Evolutionary conservation across 495 filamentous ascomycete genomes (phyloP).

Genomic region (Penicillium verhagenii): DNA sequence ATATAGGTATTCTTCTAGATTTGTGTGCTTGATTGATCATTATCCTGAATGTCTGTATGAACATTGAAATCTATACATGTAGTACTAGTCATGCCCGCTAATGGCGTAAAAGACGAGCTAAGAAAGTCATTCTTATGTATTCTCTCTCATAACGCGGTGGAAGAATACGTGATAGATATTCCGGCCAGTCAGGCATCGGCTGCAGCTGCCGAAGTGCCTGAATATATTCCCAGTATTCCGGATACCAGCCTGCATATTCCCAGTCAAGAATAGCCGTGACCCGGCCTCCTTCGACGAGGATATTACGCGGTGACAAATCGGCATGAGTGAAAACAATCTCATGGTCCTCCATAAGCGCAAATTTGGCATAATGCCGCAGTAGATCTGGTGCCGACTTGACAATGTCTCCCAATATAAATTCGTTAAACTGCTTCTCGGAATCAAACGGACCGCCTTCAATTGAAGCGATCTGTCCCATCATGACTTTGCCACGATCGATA

Average conservation of each 20-base stretch:
- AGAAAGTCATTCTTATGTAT: slow-evolving; percentile 9
- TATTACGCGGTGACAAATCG: slow-evolving; percentile 19
- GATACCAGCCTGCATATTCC: slow-evolving; percentile 19
- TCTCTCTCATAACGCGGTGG: slow-evolving; percentile 15
- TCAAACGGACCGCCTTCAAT: slow-evolving; percentile 28
- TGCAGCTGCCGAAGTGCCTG: slow-evolving; percentile 5
- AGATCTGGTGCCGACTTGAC: slow-evolving; percentile 10
- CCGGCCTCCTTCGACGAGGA: slow-evolving; percentile 19
- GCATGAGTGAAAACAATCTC: slow-evolving; percentile 25
- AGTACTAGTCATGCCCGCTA: neutral
- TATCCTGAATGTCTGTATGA: no score
- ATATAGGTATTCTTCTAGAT: no score
- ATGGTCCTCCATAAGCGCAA: slow-evolving; percentile 20
- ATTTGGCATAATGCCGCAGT: slow-evolving; percentile 21
- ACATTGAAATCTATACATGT: no score
- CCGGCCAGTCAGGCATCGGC: slow-evolving; percentile 14
- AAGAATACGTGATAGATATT: slow-evolving; percentile 17
- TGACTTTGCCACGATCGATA: slow-evolving; percentile 9
- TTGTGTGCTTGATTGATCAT: no score
- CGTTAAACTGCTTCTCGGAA: slow-evolving; percentile 23
- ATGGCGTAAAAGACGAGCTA: neutral
- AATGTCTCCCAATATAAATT: slow-evolving; percentile 23
- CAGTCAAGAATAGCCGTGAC: slow-evolving; percentile 18
- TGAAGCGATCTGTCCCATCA: slow-evolving; percentile 11
- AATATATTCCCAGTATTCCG: slow-evolving; percentile 12